phyloP scores from a whole-genome alignment of 345 rosid species.

The Hevea brasiliensis region DNA sequence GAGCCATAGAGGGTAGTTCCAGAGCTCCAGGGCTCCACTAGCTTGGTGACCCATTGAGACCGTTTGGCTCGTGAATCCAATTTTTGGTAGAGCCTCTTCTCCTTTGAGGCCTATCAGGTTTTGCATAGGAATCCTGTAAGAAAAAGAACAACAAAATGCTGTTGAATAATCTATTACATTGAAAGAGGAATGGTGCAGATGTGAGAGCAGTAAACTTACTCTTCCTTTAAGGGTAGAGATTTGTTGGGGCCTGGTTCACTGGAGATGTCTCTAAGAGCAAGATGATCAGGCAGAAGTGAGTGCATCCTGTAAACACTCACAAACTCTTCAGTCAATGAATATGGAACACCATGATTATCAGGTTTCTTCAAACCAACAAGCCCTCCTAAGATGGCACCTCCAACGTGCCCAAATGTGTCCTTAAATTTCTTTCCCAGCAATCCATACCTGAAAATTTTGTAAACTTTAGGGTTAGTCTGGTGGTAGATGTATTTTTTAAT shows the following conservation, averaged over 20 bases:
- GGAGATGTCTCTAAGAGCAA: conserved; percentile 38
- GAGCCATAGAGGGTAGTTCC: conserved; percentile 59
- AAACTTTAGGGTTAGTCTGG: too few relatives aligned
- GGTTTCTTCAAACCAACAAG: conserved; percentile 50
- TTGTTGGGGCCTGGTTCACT: conserved; percentile 34
- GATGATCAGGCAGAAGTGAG: conserved; percentile 49
- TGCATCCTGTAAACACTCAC: conserved; percentile 62
- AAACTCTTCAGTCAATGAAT: conserved; percentile 66
- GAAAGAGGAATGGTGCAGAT: background rate
- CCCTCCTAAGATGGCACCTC: conserved; percentile 44
- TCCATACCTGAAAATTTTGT: conserved; percentile 57
- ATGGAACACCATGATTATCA: conserved; percentile 54
- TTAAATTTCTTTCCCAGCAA: conserved; percentile 58
- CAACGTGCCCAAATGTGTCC: conserved; percentile 55
- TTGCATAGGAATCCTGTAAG: conserved; percentile 36
- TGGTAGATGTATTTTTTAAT: too few relatives aligned
- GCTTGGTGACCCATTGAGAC: conserved; percentile 78
- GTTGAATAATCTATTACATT: background rate
- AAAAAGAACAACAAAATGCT: background rate
- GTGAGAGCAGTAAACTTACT: conserved; percentile 11
- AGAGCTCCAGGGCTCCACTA: conserved; percentile 49
- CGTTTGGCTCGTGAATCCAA: conserved; percentile 45
- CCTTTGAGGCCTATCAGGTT: conserved; percentile 45
- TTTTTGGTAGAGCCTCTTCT: conserved; percentile 31
- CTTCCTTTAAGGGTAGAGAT: conserved; percentile 35